phyloP scores from a whole-genome alignment of 1,284 basidiomycete genomes.

The Trichosporon inkin region DNA sequence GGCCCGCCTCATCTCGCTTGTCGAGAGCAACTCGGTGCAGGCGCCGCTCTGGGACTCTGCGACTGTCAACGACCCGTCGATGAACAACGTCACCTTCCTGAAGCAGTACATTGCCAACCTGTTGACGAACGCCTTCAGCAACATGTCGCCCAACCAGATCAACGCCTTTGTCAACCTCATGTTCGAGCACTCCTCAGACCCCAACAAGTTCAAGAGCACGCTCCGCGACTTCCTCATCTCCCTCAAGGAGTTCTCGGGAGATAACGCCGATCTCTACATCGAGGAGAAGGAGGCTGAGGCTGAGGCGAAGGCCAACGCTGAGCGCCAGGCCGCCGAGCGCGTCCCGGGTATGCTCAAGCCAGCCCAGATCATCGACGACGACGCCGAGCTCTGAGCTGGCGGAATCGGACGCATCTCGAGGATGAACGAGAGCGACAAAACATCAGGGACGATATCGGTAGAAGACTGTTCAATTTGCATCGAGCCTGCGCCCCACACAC shows the following conservation, averaged over 20 bases:
- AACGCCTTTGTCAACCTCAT: slow-evolving; percentile 74
- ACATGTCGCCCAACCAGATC: slow-evolving; percentile 77
- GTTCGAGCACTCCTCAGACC: slow-evolving; percentile 81
- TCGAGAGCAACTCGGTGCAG: slow-evolving; percentile 75
- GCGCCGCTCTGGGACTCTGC: slow-evolving; percentile 82
- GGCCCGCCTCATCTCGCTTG: slow-evolving; percentile 88
- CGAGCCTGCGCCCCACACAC: not conserved
- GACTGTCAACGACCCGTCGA: slow-evolving; percentile 66
- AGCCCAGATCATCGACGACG: slow-evolving; percentile 75
- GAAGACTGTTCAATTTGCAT: slow-evolving; percentile 9
- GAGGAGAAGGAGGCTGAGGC: slow-evolving; percentile 93
- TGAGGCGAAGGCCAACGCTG: slow-evolving; percentile 64
- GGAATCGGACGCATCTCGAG: not conserved
- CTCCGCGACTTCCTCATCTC: slow-evolving; percentile 75
- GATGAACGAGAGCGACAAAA: not conserved
- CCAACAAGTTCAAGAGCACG: slow-evolving; percentile 90
- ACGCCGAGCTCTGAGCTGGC: slow-evolving; percentile 50
- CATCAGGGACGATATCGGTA: slow-evolving; percentile 1
- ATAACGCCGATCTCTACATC: slow-evolving; percentile 78
- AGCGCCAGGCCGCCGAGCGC: slow-evolving; percentile 81
- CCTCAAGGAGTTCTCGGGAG: slow-evolving; percentile 83
- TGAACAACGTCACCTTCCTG: slow-evolving; percentile 78
- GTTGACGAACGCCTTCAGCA: slow-evolving; percentile 81
- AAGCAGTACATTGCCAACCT: slow-evolving; percentile 84
- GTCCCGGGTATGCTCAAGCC: slow-evolving; percentile 99